Conservation (phyloP, 1,284 basidiomycete genomes). For the Irpex lacteus region DNA sequence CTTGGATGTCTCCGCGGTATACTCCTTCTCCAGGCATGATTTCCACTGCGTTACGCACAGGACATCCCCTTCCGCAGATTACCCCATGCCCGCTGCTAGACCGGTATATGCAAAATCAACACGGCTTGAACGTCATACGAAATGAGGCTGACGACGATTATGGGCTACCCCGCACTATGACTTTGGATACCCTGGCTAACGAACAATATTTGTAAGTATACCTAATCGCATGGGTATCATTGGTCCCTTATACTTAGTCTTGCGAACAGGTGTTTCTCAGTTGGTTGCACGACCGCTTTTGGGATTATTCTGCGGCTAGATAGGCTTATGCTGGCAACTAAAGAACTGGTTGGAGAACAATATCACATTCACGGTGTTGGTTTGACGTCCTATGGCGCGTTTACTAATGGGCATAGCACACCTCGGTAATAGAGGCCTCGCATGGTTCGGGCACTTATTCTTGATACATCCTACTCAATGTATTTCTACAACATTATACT, state of each 20-base stretch:
- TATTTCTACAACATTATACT: not conserved
- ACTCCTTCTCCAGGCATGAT: conserved; percentile 53
- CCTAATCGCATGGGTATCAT: not conserved
- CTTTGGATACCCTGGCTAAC: conserved; percentile 62
- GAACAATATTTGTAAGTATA: conserved; percentile 64
- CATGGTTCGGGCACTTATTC: not conserved
- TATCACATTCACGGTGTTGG: conserved; percentile 75
- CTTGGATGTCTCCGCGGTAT: not conserved
- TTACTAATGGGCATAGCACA: not conserved
- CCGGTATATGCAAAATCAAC: conserved; percentile 62
- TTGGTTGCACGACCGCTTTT: conserved; percentile 72
- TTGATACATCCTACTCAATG: not conserved
- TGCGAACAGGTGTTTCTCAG: conserved; percentile 58
- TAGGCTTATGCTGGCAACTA: conserved; percentile 70
- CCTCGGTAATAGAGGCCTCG: not conserved
- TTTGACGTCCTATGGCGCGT: conserved; percentile 1
- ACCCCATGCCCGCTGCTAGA: conserved; percentile 82
- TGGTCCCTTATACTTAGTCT: conserved; percentile 3
- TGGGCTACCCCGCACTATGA: conserved; percentile 62
- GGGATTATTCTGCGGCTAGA: conserved; percentile 67
- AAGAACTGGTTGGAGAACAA: conserved; percentile 79
- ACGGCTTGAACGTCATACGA: conserved; percentile 63
- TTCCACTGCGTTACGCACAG: conserved; percentile 71
- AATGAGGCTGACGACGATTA: conserved; percentile 68
- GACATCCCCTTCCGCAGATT: conserved; percentile 79